Conservation (phyloP, 108 stramenopile species). For the Skeletonema menzelii region DNA sequence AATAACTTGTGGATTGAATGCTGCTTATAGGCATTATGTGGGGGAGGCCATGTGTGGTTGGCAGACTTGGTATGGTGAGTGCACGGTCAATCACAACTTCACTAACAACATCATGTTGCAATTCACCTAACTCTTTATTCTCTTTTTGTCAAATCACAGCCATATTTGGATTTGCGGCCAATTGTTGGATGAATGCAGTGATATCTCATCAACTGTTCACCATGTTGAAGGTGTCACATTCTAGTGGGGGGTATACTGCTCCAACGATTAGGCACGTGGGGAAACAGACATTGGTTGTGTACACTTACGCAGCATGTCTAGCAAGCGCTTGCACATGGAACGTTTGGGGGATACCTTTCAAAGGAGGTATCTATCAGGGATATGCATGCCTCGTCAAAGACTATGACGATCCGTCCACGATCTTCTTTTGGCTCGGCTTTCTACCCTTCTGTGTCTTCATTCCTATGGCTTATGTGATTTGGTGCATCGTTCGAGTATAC, state of each 20-base stretch:
- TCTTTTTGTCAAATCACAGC: neutral
- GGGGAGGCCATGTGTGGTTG: slow-evolving; percentile 23
- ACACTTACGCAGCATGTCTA: slow-evolving; percentile 6
- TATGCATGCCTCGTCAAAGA: slow-evolving; percentile 3
- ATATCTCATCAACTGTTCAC: slow-evolving; percentile 16
- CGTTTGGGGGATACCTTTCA: neutral
- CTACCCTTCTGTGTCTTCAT: neutral
- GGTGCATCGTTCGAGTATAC: neutral
- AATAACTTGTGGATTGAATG: neutral
- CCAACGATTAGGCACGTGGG: slow-evolving; percentile 3
- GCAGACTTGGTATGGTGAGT: slow-evolving; percentile 20
- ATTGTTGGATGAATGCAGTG: slow-evolving; percentile 37
- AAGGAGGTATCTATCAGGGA: slow-evolving; percentile 1
- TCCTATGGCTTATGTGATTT: neutral
- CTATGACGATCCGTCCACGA: slow-evolving; percentile 2
- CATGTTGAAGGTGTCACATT: slow-evolving; percentile 10
- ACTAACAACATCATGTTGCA: too few species aligned
- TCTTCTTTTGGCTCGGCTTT: slow-evolving; percentile 9
- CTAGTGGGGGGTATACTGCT: slow-evolving; percentile 7
- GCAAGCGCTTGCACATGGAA: slow-evolving; percentile 6
- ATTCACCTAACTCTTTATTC: too few species aligned
- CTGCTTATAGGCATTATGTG: neutral
- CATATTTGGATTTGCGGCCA: slow-evolving; percentile 15
- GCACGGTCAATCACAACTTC: too few species aligned
- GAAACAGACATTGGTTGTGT: slow-evolving; percentile 10